Base-by-base conservation (phyloP, 768 basidiomycete genomes). In the Phylloporus rhodoxanthus region DNA sequence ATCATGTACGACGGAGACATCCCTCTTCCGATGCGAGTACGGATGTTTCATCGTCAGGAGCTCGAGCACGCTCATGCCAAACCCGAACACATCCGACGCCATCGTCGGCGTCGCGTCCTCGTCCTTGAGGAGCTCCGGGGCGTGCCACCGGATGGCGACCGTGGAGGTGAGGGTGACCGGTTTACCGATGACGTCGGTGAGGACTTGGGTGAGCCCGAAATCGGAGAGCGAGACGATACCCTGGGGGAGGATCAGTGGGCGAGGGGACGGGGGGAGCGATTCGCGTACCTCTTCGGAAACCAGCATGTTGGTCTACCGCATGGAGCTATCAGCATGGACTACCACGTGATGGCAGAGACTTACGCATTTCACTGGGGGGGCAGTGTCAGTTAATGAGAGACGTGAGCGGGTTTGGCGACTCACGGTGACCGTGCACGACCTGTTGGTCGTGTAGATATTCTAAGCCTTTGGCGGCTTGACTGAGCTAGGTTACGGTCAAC, bases 131-230 rank as follows among this genome's bases (percentile, higher is more conserved):
- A 82, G 65, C 57, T 83, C 81, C 1, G 82, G 83, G 8, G 82
- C 79, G 26, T 79, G 69, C 81, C 81, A 84, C 8, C 82, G 74
- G 30, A 77, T 71, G 48, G 74, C 74, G 9, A 73, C 72, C 5
- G 71, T 71, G 28, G 43, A 57, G 1, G 78, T 77, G 45, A 82
- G 63, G 4, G 73, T 75, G n/a, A 67, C 59, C 23, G 76, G 59
- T 50, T 64, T 75, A 48, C 78, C 79, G 1, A 79, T 76, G 25
- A 82, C 72, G 37, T 81, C 79, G 50, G 77, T 76, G 32, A 84
- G 73, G 25, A 82, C 68, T 57, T 79, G 81, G 15, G 82, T 77
- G 68, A 83, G 76, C 37, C 81, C 81, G 59, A 84, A 84, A 55
- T 84, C 82, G 52, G 77, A 79, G 13, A 84, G 77, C 28, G 76